These are phyloP conservation scores for Eucalyptus marginata DNA, from an alignment of 345 rosid species.

Conservation along the genomic window DNA sequence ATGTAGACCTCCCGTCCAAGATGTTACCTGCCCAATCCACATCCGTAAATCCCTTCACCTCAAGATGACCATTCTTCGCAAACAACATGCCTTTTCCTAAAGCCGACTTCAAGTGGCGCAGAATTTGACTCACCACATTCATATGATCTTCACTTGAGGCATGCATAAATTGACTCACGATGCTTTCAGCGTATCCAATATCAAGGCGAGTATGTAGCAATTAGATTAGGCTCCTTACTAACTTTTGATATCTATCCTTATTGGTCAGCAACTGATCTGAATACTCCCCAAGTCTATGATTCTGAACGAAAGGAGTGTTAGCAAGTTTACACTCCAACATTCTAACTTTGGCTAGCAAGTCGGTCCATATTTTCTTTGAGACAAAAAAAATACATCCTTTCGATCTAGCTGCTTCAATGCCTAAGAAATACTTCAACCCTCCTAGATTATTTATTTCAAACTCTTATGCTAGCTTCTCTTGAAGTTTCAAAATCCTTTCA, in stretches of 20 bases:
- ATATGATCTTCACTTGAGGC: neutral
- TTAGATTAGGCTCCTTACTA: neutral
- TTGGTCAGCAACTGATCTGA: accelerated
- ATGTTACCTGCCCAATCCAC: neutral
- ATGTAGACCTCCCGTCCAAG: neutral
- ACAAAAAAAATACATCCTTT: neutral
- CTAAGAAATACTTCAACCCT: neutral
- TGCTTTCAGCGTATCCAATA: neutral
- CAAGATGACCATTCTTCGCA: neutral
- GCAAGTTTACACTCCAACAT: neutral
- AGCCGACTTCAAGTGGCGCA: neutral
- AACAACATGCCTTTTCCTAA: neutral
- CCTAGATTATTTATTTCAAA: neutral
- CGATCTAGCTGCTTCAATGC: no score
- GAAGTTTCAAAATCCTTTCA: neutral
- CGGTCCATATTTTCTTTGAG: neutral
- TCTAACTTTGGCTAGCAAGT: neutral
- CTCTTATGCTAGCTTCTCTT: neutral
- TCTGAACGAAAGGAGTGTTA: neutral
- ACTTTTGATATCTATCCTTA: neutral
- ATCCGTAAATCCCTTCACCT: neutral
- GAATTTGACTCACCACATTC: neutral
- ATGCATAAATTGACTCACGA: neutral
- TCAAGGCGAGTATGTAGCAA: neutral
- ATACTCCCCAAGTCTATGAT: neutral